Evolutionary conservation across 495 filamentous ascomycete species (phyloP), one percentile per base, ranked within the genome.

Genomic region (Talaromyces nanjingensis): DNA sequence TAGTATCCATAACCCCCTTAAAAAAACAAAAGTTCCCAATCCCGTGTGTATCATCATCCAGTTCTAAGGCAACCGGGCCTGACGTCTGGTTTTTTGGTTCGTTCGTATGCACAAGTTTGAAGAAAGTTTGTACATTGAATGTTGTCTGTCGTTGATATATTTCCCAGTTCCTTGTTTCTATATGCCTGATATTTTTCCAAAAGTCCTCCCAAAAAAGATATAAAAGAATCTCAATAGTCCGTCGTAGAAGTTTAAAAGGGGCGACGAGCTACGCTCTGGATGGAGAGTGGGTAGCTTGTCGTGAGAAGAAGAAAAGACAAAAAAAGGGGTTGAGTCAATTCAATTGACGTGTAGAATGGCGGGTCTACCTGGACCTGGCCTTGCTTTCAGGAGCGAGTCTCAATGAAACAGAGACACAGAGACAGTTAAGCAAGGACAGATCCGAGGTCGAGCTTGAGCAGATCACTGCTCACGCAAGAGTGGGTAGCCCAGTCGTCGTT

Each of bases 401-500:
- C n/a, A 27, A 18, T 27, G 24, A 60, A 18, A 56, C 22, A 25
- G 18, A 54, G 20, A 22, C 8, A 56, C 22, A 25, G 18, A 54
- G 20, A 22, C 8, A 14, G 27, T 29, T 56, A 56, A 18, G 5
- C 4, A 29, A n/a, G 1, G 16, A 8, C 2, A 25, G 53, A 56
- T 60, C 76, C 76, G 25, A 78, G 66, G 55, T 59, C 72, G 58
- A 80, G 56, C 24, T 66, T 68, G 58, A 80, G 72, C 55, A 66
- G 67, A 62, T 75, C 79, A 68, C 76, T 58, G 64, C 78, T 74
- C 31, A 73, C 73, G 73, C 78, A 81, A 59, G 76, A 74, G 69
- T 79, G 78, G 42, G 77, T 81, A 59, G 77, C 78, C 33, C 76
- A 70, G 72, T 81, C 70, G 68, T 79, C 77, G 29, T 71, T 69